Evolutionary conservation across 306 rosid genomes (phyloP).

Genomic region (Vicia faba): DNA sequence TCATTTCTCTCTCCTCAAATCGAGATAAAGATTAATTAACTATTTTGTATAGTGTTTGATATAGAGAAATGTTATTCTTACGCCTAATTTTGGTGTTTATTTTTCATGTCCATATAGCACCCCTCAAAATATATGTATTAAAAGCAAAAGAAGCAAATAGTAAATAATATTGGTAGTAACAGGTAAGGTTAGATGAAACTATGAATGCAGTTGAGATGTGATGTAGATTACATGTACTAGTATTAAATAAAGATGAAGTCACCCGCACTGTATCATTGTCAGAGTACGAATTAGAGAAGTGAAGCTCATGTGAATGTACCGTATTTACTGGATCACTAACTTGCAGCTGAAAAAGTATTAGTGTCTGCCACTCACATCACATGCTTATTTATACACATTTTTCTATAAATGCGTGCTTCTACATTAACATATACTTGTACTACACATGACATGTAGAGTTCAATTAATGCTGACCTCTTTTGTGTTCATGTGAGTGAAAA

Average conservation of each 20-base stretch:
- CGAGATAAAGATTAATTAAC: no score
- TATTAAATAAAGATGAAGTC: not conserved
- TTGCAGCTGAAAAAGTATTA: conserved; percentile 39
- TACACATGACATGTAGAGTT: conserved; percentile 41
- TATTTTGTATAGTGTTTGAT: no score
- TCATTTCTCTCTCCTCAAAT: no score
- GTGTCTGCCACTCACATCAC: conserved; percentile 15
- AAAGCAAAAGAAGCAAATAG: no score
- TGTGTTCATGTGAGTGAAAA: not conserved
- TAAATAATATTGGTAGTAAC: no score
- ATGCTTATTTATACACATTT: conserved; percentile 35
- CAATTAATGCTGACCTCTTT: conserved; percentile 20
- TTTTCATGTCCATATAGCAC: no score
- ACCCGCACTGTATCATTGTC: not conserved
- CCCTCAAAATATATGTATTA: no score
- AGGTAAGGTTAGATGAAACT: no score
- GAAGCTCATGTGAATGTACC: conserved; percentile 54
- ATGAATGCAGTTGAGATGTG: not conserved
- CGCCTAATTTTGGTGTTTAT: no score
- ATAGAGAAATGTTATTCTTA: not conserved
- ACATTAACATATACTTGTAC: conserved; percentile 20
- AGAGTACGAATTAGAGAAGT: not conserved
- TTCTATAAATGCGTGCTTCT: conserved; percentile 36
- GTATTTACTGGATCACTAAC: conserved; percentile 72
- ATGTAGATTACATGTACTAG: not conserved